phyloP scores from a whole-genome alignment of 2,329 filamentous ascomycete genomes.

The Gremmenia infestans region DNA sequence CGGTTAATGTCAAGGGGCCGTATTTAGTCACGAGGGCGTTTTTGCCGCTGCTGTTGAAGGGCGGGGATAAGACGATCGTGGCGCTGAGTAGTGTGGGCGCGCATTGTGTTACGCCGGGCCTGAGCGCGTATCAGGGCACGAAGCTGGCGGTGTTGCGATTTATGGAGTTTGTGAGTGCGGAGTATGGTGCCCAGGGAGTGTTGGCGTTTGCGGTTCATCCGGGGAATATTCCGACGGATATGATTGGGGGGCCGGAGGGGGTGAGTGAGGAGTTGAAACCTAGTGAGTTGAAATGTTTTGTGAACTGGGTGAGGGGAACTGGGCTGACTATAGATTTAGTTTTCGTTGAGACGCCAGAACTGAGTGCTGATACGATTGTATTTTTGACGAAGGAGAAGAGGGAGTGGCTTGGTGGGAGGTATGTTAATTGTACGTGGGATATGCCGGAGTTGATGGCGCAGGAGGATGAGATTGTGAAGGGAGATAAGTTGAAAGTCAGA shows the following conservation, averaged over 20 bases:
- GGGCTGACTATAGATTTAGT: constrained; percentile 33
- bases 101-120: constrained; percentile 31
- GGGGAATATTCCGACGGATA: constrained; percentile 26
- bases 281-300: constrained; percentile 4
- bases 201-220: constrained; percentile 37
- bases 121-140: constrained; percentile 41
- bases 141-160: constrained; percentile 47
- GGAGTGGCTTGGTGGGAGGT: constrained; percentile 44
- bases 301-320: not conserved
- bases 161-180: constrained; percentile 42
- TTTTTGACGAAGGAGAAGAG: constrained; percentile 38
- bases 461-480: constrained; percentile 39
- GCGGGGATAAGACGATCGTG: constrained; percentile 39
- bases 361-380: constrained; percentile 40
- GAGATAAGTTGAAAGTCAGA: constrained; percentile 31
- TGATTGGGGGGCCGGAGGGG: constrained; percentile 13
- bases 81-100: constrained; percentile 43
- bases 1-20: constrained; percentile 45
- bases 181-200: constrained; percentile 40
- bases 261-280: constrained; percentile 6
- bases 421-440: constrained; percentile 42
- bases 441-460: constrained; percentile 39
- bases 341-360: constrained; percentile 28
- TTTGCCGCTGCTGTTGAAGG: constrained; percentile 29
- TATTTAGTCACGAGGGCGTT: constrained; percentile 43